Evolutionary conservation across 192 early-diverging fungal genomes (phyloP), one percentile per base, ranked within the genome.

Genomic region (Geranomyces variabilis): DNA sequence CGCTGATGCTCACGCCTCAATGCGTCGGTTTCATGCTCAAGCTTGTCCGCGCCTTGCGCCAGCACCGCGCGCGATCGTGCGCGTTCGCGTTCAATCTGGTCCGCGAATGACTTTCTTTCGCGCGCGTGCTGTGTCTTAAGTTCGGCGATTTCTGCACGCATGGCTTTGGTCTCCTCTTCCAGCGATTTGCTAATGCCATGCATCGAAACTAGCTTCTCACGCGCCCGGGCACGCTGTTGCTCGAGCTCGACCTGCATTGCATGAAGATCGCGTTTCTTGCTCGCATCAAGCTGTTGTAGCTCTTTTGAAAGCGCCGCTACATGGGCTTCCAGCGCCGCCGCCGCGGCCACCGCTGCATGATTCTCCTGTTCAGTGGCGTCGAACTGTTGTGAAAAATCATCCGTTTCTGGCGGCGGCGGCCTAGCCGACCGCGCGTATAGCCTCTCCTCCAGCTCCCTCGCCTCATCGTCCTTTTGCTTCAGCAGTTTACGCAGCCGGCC

Each of bases 361-460:
- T 53, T 15, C 22, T 60, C 58, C 30, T n/a, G 22, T 19, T 60
- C 26, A 1, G 15, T 6, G 4, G 24, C 51, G 19, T 74, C 53
- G 47, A 58, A 59, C 65, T 74, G 72, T 41, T 74, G 72, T 6
- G 19, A 21, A 47, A 74, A 74, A 59, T 74, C 72, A 24, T 66
- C 49, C 31, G 46, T 62, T 31, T 58, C 36, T 7, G 66, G n/a
- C 24, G 51, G 51, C 51, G 51, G 51, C 4, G 19, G 56, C 29
- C 45, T 60, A 13, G 17, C 8, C 44, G 51, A 21, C 24, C 30
- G 21, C 26, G 59, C n/a, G 51, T 64, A 34, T 10, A 47, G 44
- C 15, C 33, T 36, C 24, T 57, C 43, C 48, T 75, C 73, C 21
- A 75, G 29, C 17, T 51, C 49, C 19, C n/a, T 30, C 4, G 61